Evolutionary conservation across 441 rosid genomes (phyloP).

Genomic region (Brassica balearica): DNA sequence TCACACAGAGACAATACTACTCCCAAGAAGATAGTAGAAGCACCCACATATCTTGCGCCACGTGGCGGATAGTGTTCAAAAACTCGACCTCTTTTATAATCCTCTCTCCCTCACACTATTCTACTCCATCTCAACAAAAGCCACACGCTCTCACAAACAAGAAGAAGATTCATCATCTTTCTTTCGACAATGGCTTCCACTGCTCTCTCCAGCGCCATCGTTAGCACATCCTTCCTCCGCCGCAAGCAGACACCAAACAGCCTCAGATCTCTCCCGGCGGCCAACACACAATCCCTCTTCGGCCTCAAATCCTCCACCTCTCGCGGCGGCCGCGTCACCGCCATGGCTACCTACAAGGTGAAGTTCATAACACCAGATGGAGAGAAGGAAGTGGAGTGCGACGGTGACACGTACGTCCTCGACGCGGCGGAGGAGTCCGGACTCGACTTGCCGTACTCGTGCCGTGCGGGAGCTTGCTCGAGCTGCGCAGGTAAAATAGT

Average conservation of each 20-base stretch:
- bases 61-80: constrained; percentile 49
- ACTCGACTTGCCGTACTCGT: constrained; percentile 79
- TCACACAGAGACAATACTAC: neutral
- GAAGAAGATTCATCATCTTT: neutral
- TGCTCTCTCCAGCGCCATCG: constrained; percentile 57
- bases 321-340: constrained; percentile 43
- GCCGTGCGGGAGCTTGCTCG: constrained; percentile 88
- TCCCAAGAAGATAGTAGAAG: constrained; percentile 45
- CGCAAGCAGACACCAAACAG: constrained; percentile 46
- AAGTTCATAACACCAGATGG: constrained; percentile 75
- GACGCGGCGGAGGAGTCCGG: constrained; percentile 69
- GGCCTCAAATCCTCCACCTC: constrained; percentile 51
- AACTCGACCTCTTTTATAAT: neutral
- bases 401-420: constrained; percentile 59
- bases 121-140: constrained; percentile 9
- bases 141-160: neutral
- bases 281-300: constrained; percentile 52
- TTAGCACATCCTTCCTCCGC: constrained; percentile 60
- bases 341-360: constrained; percentile 71
- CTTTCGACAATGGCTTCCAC: constrained; percentile 56
- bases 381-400: constrained; percentile 49
- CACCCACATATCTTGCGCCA: constrained; percentile 55
- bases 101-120: neutral
- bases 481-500: constrained; percentile 70
- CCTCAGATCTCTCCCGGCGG: constrained; percentile 54